Conservation (phyloP, 768 basidiomycete species). For the Suillus placidus region DNA sequence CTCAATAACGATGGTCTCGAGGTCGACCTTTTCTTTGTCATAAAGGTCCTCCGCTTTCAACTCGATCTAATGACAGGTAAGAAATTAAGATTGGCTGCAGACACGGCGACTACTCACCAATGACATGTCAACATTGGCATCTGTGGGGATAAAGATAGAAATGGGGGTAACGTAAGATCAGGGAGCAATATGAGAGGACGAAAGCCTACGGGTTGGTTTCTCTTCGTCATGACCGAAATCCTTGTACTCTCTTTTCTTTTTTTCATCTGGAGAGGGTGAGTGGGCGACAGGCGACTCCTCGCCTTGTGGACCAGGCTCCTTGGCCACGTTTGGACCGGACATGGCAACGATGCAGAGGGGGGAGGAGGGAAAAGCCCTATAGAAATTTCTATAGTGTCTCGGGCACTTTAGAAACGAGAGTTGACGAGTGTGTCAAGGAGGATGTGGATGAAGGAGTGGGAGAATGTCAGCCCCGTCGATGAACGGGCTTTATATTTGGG, state of each 20-base stretch:
- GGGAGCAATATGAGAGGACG: not conserved
- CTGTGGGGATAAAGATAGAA: slow-evolving; percentile 38
- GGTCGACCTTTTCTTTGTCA: slow-evolving; percentile 99
- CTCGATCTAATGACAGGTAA: slow-evolving; percentile 58
- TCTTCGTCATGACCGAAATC: slow-evolving; percentile 78
- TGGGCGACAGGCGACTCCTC: slow-evolving; percentile 43
- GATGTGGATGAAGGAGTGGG: slow-evolving; percentile 33
- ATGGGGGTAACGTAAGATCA: not conserved
- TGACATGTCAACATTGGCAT: slow-evolving; percentile 88
- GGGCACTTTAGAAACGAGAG: slow-evolving; percentile 18
- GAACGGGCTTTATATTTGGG: slow-evolving; percentile 39
- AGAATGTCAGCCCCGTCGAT: slow-evolving; percentile 29
- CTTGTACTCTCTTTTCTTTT: slow-evolving; percentile 85
- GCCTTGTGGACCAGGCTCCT: slow-evolving; percentile 66
- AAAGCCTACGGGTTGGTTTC: slow-evolving; percentile 64
- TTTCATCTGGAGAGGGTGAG: slow-evolving; percentile 29
- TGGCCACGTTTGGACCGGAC: slow-evolving; percentile 52
- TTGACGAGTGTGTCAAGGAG: slow-evolving; percentile 15
- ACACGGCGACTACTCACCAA: slow-evolving; percentile 46
- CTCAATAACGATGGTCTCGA: slow-evolving; percentile 95
- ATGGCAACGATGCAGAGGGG: slow-evolving; percentile 18
- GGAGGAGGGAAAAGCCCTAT: slow-evolving; percentile 26
- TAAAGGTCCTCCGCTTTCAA: slow-evolving; percentile 92
- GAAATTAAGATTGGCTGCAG: not conserved
- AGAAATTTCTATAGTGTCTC: slow-evolving; percentile 30